Base-by-base conservation (phyloP, 768 basidiomycete species). In the Tephrocybe sp. region DNA sequence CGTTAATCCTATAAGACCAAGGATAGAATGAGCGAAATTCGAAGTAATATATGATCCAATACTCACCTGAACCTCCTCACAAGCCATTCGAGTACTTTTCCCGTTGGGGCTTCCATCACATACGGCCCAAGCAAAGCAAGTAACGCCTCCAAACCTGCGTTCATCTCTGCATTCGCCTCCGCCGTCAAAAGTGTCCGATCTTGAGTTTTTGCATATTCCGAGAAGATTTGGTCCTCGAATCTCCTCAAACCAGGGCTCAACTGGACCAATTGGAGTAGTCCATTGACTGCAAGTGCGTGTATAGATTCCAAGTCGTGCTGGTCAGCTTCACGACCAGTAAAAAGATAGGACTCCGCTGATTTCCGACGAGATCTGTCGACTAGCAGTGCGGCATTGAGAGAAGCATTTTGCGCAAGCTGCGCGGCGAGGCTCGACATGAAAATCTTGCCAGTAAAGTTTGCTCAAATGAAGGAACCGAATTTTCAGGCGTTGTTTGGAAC, bases 11-110 rank as follows among this genome's bases (percentile, higher is more conserved):
- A 60, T n/a, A 14, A 48, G 10, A 12, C 31, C 13, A 34, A 56
- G 26, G 11, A 39, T 51, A 39, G 33, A 59, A 47, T 30, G 50
- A 34, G 31, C 36, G 1, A 3, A 43, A 16, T 26, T 42, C 7
- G n/a, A 44, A 2, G 44, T 10, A 7, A 32, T 44, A n/a, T 1
- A n/a, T n/a, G 14, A 5, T 11, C 16, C 10, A 5, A 6, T 8
- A 60, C 82, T 36, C 56, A 92, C 95, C 95, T 85, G 69, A 98
- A 97, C 50, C 94, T 76, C 60, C 91, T 75, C 3, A 98, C 92
- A 20, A 98, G 79, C 96, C 96, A 99, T 62, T 99, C 97, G 22
- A 99, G 63, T 8, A 91, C 80, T 65, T 88, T 93, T 16, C 84
- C 85, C 0, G 91, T 80, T 0, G 92, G 88, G 31, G 81, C 73